Base-by-base conservation (phyloP, 768 basidiomycete species). In the Suillus weaverae region DNA sequence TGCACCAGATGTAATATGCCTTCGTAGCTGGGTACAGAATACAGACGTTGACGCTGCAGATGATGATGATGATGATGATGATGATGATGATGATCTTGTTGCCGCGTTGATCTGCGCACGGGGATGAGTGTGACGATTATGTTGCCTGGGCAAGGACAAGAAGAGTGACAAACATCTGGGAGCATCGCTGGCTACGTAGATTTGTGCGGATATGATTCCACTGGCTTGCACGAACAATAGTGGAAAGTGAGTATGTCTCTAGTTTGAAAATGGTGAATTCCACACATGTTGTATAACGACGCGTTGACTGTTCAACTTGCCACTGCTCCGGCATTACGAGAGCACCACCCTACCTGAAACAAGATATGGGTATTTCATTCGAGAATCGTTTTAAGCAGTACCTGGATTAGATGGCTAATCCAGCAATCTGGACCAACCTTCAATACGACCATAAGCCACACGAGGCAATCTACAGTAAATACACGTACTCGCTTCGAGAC, bases 401-500 rank as follows among this genome's bases (percentile, higher is more conserved):
- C 77, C 74, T 85, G 83, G 44, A 85, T 83, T 3, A 84, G 81
- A 66, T 84, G 84, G 16, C 80, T 81, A 65, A 87, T 86, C 86
- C 85, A 88, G 32, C 84, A 81, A 72, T 89, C 87, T 4, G 87
- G 86, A 3, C 88, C 87, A 44, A 86, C 66, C 83, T 85, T 57
- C 38, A 20, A 18, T 22, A 62, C 57, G 13, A 68, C 26, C 38
- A n/a, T 32, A 41, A 20, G 50, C 16, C 32, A 57, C 13, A 9
- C 44, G 8, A 64, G 32, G 43, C 2, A 48, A 41, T 39, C 38
- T 22, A 55, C 13, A n/a, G 60, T 22, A 16, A 10, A 46, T 16
- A 18, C 2, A 71, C 79, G 53, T 50, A 87, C 81, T 14, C 82
- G 79, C 72, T 89, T 89, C 1, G 85, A 87, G 48, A 89, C 74